These are phyloP conservation scores for Debaryomycetaceae sp. DNA, from an alignment of 1,139 yeast species.

Conservation along the genomic window DNA sequence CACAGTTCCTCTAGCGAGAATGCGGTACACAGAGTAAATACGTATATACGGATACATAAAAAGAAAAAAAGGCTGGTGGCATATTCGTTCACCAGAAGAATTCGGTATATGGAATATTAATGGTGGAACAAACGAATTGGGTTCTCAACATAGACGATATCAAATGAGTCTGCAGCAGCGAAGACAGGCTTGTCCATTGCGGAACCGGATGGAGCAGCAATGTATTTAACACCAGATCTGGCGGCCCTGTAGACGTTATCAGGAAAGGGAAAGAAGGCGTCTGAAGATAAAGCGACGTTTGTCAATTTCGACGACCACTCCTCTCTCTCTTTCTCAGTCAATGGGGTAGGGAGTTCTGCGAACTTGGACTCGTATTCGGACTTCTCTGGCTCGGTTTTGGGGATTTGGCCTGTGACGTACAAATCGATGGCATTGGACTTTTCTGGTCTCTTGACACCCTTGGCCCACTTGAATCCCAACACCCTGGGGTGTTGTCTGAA, in stretches of 20 bases:
- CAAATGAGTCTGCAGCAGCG: slow-evolving; percentile 88
- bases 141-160: slow-evolving; percentile 87
- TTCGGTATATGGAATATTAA: slow-evolving; percentile 24
- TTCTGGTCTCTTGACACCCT: slow-evolving; percentile 97
- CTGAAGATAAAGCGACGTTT: slow-evolving; percentile 89
- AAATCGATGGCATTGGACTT: slow-evolving; percentile 97
- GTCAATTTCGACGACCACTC: slow-evolving; percentile 81
- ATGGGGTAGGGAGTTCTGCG: slow-evolving; percentile 75
- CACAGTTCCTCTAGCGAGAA: not conserved
- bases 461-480: slow-evolving; percentile 91
- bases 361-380: slow-evolving; percentile 89
- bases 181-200: slow-evolving; percentile 97
- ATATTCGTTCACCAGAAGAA: not conserved
- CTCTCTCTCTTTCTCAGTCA: slow-evolving; percentile 76
- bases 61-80: not conserved
- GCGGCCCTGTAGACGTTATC: slow-evolving; percentile 98
- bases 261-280: slow-evolving; percentile 99
- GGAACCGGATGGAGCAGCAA: slow-evolving; percentile 97
- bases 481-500: slow-evolving; percentile 97
- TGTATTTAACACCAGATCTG: slow-evolving; percentile 89
- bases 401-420: slow-evolving; percentile 87
- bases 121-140: slow-evolving; percentile 98
- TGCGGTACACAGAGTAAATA: not conserved
- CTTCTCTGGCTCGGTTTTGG: slow-evolving; percentile 88
- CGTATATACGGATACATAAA: not conserved